phyloP scores from a whole-genome alignment of 768 basidiomycete species.

The Dioszegia hungarica region DNA sequence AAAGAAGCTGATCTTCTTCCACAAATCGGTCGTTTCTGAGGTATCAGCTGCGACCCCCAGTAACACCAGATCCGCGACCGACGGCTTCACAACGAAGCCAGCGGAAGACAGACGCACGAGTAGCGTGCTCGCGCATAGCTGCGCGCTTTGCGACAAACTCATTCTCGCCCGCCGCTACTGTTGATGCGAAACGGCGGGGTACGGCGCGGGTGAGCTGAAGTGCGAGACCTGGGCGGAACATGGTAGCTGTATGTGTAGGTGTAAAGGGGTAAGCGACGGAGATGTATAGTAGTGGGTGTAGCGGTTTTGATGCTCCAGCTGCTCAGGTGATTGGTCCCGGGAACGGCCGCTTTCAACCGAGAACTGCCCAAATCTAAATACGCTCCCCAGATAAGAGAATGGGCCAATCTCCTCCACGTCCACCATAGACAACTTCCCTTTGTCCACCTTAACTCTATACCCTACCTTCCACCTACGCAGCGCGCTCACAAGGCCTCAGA shows the following conservation, averaged over 20 bases:
- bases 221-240: slow-evolving; percentile 21
- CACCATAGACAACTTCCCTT: not conserved
- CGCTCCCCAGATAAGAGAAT: not conserved
- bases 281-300: not conserved
- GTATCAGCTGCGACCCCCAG: not conserved
- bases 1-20: slow-evolving; percentile 32
- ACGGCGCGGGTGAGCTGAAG: slow-evolving; percentile 1
- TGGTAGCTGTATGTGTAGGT: not conserved
- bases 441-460: too few species aligned
- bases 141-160: slow-evolving; percentile 35
- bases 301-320: too few species aligned
- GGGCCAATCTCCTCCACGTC: not conserved
- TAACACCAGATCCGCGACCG: not conserved
- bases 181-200: slow-evolving; percentile 6
- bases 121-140: slow-evolving; percentile 43
- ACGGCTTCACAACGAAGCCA: too few species aligned
- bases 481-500: not conserved
- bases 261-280: not conserved
- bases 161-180: slow-evolving; percentile 27
- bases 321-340: slow-evolving; percentile 3
- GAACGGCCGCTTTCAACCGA: not conserved
- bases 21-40: slow-evolving; percentile 44
- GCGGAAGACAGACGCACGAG: slow-evolving; percentile 26
- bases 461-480: too few species aligned
- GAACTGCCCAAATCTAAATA: not conserved